These are phyloP conservation scores for Claviceps fusiformis DNA, from an alignment of 2,329 filamentous ascomycete genomes.

Conservation along the genomic window DNA sequence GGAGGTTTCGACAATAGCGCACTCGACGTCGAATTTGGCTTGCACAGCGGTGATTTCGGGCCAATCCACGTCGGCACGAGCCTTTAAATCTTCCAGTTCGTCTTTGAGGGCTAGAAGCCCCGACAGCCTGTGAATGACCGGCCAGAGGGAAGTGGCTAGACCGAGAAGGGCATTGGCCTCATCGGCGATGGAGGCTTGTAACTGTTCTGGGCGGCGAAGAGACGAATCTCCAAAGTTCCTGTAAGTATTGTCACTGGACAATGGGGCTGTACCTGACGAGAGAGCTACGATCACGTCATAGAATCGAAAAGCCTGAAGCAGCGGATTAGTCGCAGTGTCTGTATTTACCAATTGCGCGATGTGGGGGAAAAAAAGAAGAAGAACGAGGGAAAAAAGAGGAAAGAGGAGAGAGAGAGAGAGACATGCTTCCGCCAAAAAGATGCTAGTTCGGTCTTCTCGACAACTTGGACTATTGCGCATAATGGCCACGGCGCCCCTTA, in stretches of 20 bases:
- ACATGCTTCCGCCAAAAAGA: slow-evolving; percentile 45
- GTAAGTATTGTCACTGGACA: slow-evolving; percentile 35
- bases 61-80: slow-evolving; percentile 19
- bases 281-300: slow-evolving; percentile 53
- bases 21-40: slow-evolving; percentile 36
- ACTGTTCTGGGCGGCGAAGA: slow-evolving; percentile 24
- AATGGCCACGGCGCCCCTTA: slow-evolving; percentile 48
- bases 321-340: no score
- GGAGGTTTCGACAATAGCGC: slow-evolving; percentile 40
- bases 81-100: slow-evolving; percentile 33
- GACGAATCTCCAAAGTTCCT: slow-evolving; percentile 33
- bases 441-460: slow-evolving; percentile 32
- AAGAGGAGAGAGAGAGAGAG: no score
- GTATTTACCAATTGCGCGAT: neutral
- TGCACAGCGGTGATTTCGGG: slow-evolving; percentile 34
- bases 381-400: no score
- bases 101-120: slow-evolving; percentile 39
- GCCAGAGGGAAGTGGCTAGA: slow-evolving; percentile 49
- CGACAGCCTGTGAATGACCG: slow-evolving; percentile 47
- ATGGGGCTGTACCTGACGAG: slow-evolving; percentile 44
- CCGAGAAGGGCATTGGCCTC: slow-evolving; percentile 47
- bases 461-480: slow-evolving; percentile 35
- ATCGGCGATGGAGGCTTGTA: slow-evolving; percentile 31
- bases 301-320: slow-evolving; percentile 44
- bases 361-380: no score